phyloP scores from a whole-genome alignment of 192 early-diverging fungal species.

The Jimgerdemannia lactiflua region DNA sequence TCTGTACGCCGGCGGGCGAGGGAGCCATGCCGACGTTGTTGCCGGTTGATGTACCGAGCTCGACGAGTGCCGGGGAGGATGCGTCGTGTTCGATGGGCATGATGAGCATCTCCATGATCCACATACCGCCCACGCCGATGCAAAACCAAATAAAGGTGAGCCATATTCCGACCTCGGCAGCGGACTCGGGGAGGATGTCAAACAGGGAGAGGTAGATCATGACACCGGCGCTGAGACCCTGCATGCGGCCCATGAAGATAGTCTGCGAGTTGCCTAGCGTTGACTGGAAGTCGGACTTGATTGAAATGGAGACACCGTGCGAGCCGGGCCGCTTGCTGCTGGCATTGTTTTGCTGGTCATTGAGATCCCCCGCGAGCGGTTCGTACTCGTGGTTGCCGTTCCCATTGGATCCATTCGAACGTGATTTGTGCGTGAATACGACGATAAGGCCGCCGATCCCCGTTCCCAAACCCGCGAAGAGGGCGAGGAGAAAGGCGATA shows the following conservation, averaged over 20 bases:
- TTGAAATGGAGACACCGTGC: constrained; percentile 12
- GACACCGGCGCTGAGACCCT: constrained; percentile 11
- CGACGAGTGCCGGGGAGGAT: background rate
- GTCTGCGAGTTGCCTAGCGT: constrained; percentile 8
- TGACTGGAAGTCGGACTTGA: constrained; percentile 1
- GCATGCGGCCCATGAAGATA: constrained; percentile 17
- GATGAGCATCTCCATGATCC: constrained; percentile 7
- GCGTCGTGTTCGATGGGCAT: constrained; percentile 2
- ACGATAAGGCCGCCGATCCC: background rate
- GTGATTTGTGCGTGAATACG: background rate
- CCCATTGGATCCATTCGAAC: background rate
- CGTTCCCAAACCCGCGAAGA: background rate
- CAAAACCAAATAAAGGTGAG: constrained; percentile 15
- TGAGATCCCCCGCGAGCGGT: background rate
- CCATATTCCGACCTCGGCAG: constrained; percentile 11
- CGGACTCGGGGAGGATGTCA: constrained; percentile 17
- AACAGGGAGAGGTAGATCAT: constrained; percentile 12
- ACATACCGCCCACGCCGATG: constrained; percentile 11
- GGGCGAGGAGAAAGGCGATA: background rate
- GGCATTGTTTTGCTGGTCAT: background rate
- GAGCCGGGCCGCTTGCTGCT: background rate
- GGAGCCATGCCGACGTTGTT: background rate
- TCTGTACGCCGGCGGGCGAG: background rate
- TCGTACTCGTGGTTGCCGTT: background rate
- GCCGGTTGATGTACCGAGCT: background rate